phyloP scores from a whole-genome alignment of 257 asterid genomes.

The Solanum raphanifolium region DNA sequence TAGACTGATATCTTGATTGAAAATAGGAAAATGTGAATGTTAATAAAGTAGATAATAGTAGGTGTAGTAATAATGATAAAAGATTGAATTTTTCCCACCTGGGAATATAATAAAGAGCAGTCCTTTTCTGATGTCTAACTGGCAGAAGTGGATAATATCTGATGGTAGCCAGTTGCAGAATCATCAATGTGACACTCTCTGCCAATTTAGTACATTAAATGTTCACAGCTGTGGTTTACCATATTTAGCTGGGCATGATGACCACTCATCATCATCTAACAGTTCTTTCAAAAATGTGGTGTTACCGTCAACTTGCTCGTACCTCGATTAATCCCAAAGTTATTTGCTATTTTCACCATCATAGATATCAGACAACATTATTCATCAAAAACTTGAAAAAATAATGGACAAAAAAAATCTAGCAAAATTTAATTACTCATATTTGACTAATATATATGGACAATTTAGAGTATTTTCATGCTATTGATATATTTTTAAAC shows the following conservation, averaged over 20 bases:
- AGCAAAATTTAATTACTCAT: not conserved
- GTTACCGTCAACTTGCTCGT: not conserved
- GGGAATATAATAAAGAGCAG: conserved; percentile 9
- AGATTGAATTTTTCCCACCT: conserved; percentile 9
- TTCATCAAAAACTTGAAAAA: not conserved
- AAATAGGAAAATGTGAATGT: not conserved
- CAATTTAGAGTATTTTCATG: conserved; percentile 12
- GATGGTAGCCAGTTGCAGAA: conserved; percentile 4
- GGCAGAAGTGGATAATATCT: conserved; percentile 10
- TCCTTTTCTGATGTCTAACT: conserved; percentile 12
- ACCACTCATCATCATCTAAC: not conserved
- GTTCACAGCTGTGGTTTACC: conserved; percentile 2
- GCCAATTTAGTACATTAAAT: conserved; percentile 4
- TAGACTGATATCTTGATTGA: not conserved
- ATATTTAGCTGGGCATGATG: conserved; percentile 5
- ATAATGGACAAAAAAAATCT: not conserved
- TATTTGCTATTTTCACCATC: not conserved
- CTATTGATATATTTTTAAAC: conserved; percentile 10
- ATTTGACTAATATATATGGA: not conserved
- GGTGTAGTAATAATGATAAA: conserved; percentile 4
- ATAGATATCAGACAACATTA: not conserved
- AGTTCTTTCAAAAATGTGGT: not conserved
- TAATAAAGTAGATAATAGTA: not conserved
- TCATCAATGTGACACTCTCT: conserved; percentile 12
- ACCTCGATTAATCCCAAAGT: not conserved